Conservation (phyloP, 768 basidiomycete species). For the Pulveroboletus frians region DNA sequence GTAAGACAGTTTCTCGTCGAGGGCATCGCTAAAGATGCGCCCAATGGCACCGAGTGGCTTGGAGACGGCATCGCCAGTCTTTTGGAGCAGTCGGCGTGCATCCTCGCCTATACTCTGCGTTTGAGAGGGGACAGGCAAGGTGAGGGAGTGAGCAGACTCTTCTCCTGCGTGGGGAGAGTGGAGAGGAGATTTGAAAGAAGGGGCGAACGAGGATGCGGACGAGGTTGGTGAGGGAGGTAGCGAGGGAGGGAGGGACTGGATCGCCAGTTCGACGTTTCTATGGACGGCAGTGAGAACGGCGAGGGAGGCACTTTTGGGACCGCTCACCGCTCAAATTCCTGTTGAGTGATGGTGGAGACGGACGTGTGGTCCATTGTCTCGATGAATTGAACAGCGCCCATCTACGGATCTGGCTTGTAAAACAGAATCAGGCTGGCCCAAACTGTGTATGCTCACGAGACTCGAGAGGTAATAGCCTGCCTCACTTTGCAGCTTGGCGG, state of each 20-base stretch:
- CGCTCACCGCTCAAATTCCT: constrained; percentile 79
- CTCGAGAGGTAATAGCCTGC: constrained; percentile 97
- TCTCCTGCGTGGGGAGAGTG: constrained; percentile 66
- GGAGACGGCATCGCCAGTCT: constrained; percentile 85
- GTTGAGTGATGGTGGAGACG: constrained; percentile 88
- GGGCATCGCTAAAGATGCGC: constrained; percentile 79
- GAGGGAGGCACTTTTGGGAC: background rate
- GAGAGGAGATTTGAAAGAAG: constrained; percentile 30
- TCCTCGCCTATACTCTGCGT: constrained; percentile 47
- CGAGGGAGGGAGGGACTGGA: constrained; percentile 41
- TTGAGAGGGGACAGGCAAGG: constrained; percentile 48
- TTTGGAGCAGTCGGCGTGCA: constrained; percentile 77
- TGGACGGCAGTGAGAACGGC: constrained; percentile 4
- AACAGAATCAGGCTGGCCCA: background rate
- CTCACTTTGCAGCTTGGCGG: constrained; percentile 86
- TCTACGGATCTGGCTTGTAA: constrained; percentile 42
- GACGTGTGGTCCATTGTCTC: constrained; percentile 97
- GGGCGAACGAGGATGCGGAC: constrained; percentile 35
- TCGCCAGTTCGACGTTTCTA: constrained; percentile 58
- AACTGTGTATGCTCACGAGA: constrained; percentile 50
- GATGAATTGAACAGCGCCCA: constrained; percentile 95
- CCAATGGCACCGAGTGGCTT: constrained; percentile 88
- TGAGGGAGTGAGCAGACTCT: constrained; percentile 80
- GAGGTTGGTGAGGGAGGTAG: constrained; percentile 30
- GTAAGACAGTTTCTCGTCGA: constrained; percentile 64